Evolutionary conservation across 2,329 filamentous ascomycete species (phyloP).

Genomic region (Elsinoe australis): DNA sequence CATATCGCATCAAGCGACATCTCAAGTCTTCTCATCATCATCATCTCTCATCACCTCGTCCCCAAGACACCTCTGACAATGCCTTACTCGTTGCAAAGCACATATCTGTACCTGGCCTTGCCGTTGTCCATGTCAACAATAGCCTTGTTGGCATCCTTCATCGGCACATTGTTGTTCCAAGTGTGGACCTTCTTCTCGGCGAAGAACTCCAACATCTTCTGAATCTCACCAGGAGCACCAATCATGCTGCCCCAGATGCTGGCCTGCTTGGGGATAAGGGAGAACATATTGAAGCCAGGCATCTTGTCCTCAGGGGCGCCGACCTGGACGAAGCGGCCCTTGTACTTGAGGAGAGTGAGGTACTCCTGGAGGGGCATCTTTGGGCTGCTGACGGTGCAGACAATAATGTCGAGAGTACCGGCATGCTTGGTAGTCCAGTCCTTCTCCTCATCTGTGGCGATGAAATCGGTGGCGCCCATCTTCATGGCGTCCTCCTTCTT

Average conservation of each 20-base stretch:
- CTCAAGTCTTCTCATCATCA: too few relatives aligned
- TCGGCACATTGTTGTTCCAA: conserved; percentile 53
- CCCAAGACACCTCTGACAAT: not conserved
- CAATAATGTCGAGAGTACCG: conserved; percentile 48
- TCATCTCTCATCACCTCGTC: conserved; percentile 15
- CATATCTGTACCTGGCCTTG: conserved; percentile 42
- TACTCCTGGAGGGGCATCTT: conserved; percentile 58
- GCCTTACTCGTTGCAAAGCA: conserved; percentile 31
- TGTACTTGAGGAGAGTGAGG: conserved; percentile 49
- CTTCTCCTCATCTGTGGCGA: conserved; percentile 48
- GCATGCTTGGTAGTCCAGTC: conserved; percentile 51
- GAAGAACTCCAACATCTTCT: conserved; percentile 54
- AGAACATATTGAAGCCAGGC: conserved; percentile 48
- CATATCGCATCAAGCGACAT: too few relatives aligned
- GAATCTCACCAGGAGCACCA: conserved; percentile 49
- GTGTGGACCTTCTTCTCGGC: conserved; percentile 51
- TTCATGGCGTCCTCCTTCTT: conserved; percentile 54
- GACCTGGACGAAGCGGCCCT: conserved; percentile 57
- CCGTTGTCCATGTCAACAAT: conserved; percentile 51
- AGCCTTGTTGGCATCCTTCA: conserved; percentile 52
- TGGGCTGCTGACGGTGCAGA: conserved; percentile 49
- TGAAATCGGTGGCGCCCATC: conserved; percentile 52
- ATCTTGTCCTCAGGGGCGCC: conserved; percentile 53
- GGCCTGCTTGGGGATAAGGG: conserved; percentile 48
- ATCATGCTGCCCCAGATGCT: conserved; percentile 40